Evolutionary conservation across 495 filamentous ascomycete genomes (phyloP).

Genomic region (Penicillium bialowiezense): DNA sequence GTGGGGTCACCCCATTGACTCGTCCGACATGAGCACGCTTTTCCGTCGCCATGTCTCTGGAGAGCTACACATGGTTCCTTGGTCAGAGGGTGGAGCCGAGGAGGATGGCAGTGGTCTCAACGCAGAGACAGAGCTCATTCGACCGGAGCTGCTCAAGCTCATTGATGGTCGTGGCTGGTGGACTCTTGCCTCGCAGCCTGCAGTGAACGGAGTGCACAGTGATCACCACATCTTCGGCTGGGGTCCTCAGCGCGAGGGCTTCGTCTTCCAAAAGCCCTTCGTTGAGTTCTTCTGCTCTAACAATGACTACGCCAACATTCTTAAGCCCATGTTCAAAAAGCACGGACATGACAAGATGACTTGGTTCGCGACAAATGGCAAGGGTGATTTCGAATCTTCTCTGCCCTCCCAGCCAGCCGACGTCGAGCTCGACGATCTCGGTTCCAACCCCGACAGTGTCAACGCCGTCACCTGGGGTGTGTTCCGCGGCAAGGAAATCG

Average conservation of each 20-base stretch:
- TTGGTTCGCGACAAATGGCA: conserved; percentile 79
- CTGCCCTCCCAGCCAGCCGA: conserved; percentile 35
- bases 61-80: conserved; percentile 73
- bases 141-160: conserved; percentile 65
- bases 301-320: conserved; percentile 58
- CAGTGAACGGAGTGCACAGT: conserved; percentile 78
- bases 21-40: conserved; percentile 67
- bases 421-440: conserved; percentile 33
- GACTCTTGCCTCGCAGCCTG: conserved; percentile 95
- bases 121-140: conserved; percentile 79
- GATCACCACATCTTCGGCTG: conserved; percentile 84
- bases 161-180: conserved; percentile 79
- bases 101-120: conserved; percentile 48
- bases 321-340: conserved; percentile 59
- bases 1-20: conserved; percentile 74
- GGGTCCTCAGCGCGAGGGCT: conserved; percentile 83
- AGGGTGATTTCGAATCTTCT: conserved; percentile 68
- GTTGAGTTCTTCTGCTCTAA: conserved; percentile 88
- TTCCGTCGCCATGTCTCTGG: conserved; percentile 80
- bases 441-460: conserved; percentile 52
- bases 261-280: conserved; percentile 97
- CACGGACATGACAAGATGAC: conserved; percentile 63
- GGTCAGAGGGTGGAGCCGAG: conserved; percentile 82
- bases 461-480: conserved; percentile 98
- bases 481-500: conserved; percentile 94